These are phyloP conservation scores for Phytophthora litchii DNA, from an alignment of 352 stramenopile genomes.

Conservation along the genomic window DNA sequence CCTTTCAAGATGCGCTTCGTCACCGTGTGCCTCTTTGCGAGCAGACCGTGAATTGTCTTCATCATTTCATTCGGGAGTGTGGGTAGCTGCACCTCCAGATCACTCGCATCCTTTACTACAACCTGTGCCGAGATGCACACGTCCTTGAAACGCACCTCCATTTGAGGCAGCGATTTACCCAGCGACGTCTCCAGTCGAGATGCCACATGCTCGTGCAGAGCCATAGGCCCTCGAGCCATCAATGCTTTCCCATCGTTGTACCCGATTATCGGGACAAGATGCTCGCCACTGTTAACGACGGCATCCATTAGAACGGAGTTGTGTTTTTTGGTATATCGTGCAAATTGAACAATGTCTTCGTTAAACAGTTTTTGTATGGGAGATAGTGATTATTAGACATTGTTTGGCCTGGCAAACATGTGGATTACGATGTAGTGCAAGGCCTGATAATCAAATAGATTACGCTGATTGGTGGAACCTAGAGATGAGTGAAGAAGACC, in stretches of 20 bases:
- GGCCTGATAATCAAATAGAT: background rate
- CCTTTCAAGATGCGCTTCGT: conserved; percentile 26
- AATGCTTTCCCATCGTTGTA: conserved; percentile 11
- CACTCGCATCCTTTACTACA: conserved; percentile 25
- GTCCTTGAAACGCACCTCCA: conserved; percentile 32
- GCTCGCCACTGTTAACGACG: background rate
- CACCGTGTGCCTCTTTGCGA: conserved; percentile 22
- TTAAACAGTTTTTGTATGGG: background rate
- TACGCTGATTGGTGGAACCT: background rate
- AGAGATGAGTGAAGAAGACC: too few species aligned
- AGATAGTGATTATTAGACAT: background rate
- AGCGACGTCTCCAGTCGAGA: conserved; percentile 24
- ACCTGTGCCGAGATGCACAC: conserved; percentile 24
- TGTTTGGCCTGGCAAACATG: background rate
- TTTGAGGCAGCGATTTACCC: conserved; percentile 34
- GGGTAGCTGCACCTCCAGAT: conserved; percentile 21
- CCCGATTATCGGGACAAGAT: background rate
- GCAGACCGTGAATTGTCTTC: conserved; percentile 13
- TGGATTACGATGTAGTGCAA: background rate
- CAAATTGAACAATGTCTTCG: background rate
- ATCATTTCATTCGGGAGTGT: conserved; percentile 33
- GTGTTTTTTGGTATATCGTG: background rate
- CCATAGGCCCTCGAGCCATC: conserved; percentile 11
- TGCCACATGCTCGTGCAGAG: conserved; percentile 10
- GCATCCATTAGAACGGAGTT: background rate